phyloP scores from a whole-genome alignment of 805 yeast genomes.

The Barnettozyma siamensis region DNA sequence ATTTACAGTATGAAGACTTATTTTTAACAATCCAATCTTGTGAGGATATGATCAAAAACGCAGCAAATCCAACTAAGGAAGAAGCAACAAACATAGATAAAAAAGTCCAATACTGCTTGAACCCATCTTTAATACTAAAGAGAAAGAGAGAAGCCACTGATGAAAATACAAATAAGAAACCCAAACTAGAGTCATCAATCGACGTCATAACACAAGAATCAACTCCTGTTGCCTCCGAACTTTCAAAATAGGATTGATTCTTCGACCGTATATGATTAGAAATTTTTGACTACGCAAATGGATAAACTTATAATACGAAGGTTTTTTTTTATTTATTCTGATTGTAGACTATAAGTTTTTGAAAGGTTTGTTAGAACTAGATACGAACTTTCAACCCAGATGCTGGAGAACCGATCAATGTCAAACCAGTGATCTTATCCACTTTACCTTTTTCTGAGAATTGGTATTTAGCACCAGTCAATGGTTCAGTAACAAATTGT shows the following conservation, averaged over 20 bases:
- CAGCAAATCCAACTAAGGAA: constrained; percentile 46
- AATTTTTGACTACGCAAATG: too few relatives aligned
- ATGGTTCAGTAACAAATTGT: constrained; percentile 64
- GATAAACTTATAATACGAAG: constrained; percentile 1
- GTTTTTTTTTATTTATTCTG: not conserved
- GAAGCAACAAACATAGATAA: constrained; percentile 59
- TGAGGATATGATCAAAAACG: constrained; percentile 36
- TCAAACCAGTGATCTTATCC: constrained; percentile 69
- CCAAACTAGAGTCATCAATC: constrained; percentile 15
- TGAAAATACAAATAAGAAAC: constrained; percentile 26
- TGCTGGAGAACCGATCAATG: constrained; percentile 85
- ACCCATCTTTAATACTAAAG: constrained; percentile 50
- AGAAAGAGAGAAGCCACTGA: constrained; percentile 29
- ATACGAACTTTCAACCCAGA: constrained; percentile 67
- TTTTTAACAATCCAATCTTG: constrained; percentile 44
- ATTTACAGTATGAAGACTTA: constrained; percentile 32
- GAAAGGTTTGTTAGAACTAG: not conserved
- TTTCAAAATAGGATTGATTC: too few relatives aligned
- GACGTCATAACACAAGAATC: not conserved
- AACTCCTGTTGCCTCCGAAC: not conserved
- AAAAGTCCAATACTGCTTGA: constrained; percentile 55
- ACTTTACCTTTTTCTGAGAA: constrained; percentile 70
- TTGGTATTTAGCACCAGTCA: constrained; percentile 87
- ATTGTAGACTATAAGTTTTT: not conserved
- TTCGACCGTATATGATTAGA: not conserved